Evolutionary conservation across 106 monocot genomes (phyloP).

Genomic region (Hemerocallis citrina): DNA sequence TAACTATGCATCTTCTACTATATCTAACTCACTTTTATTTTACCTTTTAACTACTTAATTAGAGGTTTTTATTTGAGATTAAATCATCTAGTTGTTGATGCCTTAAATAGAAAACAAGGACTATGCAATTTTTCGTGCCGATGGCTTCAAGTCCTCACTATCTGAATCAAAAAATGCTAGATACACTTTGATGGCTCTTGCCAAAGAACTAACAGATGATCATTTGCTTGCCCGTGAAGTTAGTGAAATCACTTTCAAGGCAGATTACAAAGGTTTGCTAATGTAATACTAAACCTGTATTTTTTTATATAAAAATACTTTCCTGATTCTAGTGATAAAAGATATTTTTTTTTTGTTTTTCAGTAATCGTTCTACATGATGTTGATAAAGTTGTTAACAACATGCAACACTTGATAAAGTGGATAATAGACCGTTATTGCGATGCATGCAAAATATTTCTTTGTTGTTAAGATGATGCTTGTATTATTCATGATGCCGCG

Average conservation of each 20-base stretch:
- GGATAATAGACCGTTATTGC: slow-evolving; percentile 26
- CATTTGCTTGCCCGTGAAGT: slow-evolving; percentile 3
- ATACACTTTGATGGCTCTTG: slow-evolving; percentile 24
- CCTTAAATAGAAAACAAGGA: slow-evolving; percentile 1
- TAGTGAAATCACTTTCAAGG: slow-evolving; percentile 22
- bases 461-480: slow-evolving; percentile 24
- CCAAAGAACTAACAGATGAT: slow-evolving; percentile 16
- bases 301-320: not conserved
- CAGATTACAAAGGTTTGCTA: slow-evolving; percentile 22
- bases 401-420: slow-evolving; percentile 33
- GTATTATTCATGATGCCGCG: slow-evolving; percentile 18
- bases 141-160: slow-evolving; percentile 27
- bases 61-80: too few relatives aligned
- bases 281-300: not conserved
- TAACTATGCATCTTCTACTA: too few relatives aligned
- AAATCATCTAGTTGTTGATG: not conserved
- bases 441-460: slow-evolving; percentile 25
- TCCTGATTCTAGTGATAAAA: not conserved
- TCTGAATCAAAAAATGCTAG: slow-evolving; percentile 16
- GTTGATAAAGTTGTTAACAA: slow-evolving; percentile 26
- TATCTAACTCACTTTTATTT: not conserved
- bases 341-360: not conserved
- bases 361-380: slow-evolving; percentile 26
- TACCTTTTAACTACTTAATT: not conserved
- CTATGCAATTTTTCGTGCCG: slow-evolving; percentile 14